Percentiles rank a stretch among this genome's conserved stretches.
Evolutionary conservation across 106 monocot species (phyloP).

Genomic region (Dendrobium catenatum): DNA sequence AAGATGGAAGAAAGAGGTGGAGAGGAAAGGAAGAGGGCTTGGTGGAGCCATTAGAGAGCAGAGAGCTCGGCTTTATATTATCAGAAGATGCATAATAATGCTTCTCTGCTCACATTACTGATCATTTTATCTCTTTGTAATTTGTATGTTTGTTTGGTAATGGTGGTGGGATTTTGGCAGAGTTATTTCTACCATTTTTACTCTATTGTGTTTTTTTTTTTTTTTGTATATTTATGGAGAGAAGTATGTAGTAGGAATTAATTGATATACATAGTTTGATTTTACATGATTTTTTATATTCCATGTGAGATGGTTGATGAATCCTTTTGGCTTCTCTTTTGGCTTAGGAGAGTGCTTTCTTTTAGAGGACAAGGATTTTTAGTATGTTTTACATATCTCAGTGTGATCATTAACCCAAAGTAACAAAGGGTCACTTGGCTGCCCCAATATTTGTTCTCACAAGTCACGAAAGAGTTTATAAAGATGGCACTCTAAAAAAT

Average conservation of each 20-base stretch:
- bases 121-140: background rate
- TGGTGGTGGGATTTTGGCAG: constrained; percentile 1
- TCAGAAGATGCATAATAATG: constrained; percentile 8
- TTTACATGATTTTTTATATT: no score
- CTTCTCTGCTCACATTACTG: constrained; percentile 12
- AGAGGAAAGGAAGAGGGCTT: background rate
- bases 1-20: background rate
- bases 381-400: no score
- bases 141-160: background rate
- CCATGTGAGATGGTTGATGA: no score
- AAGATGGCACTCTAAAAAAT: no score
- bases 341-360: no score
- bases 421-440: no score
- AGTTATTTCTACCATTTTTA: background rate
- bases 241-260: background rate
- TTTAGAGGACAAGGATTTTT: no score
- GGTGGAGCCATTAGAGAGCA: constrained; percentile 7
- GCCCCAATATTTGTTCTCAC: no score
- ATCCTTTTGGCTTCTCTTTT: no score
- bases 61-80: constrained; percentile 11
- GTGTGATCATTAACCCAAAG: no score
- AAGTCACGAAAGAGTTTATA: no score
- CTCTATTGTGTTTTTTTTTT: background rate
- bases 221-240: background rate
- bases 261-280: no score